Base-by-base conservation (phyloP, 805 yeast species). In the Schwanniomyces vanrijiae region DNA sequence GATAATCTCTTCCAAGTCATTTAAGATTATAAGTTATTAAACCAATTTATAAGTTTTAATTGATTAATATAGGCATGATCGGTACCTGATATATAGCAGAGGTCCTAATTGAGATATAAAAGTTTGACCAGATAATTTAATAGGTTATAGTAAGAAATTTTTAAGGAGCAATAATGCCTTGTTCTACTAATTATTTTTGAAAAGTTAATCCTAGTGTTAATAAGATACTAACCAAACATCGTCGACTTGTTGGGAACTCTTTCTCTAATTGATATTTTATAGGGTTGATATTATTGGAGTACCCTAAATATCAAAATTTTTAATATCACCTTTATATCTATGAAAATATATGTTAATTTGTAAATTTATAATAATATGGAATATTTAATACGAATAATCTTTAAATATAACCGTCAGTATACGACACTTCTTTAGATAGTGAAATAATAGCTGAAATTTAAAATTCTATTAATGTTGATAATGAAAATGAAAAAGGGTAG, bases 121-220 rank as follows among this genome's bases (percentile, higher is more conserved):
- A 54, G 45, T 48, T 47, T 1, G 48, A 49, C 2, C 59, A 51
- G 6, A 66, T 26, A 14, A 61, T 50, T 9, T 50, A 25, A 39
- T 67, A 71, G 16, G 60, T 51, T 34, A 62, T 64, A 1, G 69
- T 66, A 3, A 67, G 53, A 47, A 66, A 67, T 10, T 71, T 71
- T 53, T 71, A 67, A 2, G 70, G 63, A 14, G 69, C 71, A 44
- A 63, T 49, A 7, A 68, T 68, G 8, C 73, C 73, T 35, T 58
- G 55, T 0, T 54, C 52, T 11, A 56, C 58, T 10, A 66, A 45
- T n/a, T 46, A 51, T 14, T 14, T 55, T 40, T 25, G 62, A 59
- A 4, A 65, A 65, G 18, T 58, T 59, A 24, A 57, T 56, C 50
- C 61, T 64, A 1, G 44, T 41, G n/a, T 63, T 55, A 0, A 65